Conservation (phyloP, 2,329 filamentous ascomycete genomes). For the Botrytis elliptica region DNA sequence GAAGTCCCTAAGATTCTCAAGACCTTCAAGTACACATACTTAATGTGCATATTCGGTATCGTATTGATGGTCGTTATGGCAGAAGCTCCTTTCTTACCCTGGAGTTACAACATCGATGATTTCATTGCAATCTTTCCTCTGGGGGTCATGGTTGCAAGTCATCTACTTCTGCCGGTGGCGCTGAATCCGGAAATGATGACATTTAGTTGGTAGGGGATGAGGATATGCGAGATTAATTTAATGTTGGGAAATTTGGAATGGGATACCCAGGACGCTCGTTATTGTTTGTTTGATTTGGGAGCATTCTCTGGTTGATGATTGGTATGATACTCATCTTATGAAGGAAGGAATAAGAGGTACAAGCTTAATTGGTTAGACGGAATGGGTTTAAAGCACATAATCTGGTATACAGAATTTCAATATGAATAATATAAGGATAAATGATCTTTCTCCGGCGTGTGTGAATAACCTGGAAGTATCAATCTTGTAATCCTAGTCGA, state of each 20-base stretch:
- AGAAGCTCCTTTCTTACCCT: conserved; percentile 11
- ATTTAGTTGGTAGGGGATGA: conserved; percentile 17
- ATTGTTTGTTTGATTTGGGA: not conserved
- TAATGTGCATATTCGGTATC: conserved; percentile 7
- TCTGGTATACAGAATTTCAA: not conserved
- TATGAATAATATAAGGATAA: too few species aligned
- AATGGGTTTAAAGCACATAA: not conserved
- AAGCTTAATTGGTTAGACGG: conserved; percentile 4
- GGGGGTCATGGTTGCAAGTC: conserved; percentile 8
- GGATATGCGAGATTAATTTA: not conserved
- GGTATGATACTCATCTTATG: not conserved
- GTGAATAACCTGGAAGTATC: not conserved
- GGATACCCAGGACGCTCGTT: not conserved
- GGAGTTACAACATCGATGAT: conserved; percentile 18
- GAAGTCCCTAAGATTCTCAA: conserved; percentile 18
- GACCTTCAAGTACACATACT: conserved; percentile 22
- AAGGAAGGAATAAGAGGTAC: not conserved
- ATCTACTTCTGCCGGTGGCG: conserved; percentile 20
- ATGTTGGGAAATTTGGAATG: not conserved
- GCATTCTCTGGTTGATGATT: not conserved
- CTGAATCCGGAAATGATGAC: conserved; percentile 22
- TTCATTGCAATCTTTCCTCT: conserved; percentile 20
- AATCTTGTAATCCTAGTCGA: not conserved
- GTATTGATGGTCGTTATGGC: conserved; percentile 16
- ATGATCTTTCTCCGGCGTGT: not conserved